Percentiles rank a stretch among this genome's conserved stretches.
phyloP scores from a whole-genome alignment of 176 grass and related monocot species.

The Lolium perenne region DNA sequence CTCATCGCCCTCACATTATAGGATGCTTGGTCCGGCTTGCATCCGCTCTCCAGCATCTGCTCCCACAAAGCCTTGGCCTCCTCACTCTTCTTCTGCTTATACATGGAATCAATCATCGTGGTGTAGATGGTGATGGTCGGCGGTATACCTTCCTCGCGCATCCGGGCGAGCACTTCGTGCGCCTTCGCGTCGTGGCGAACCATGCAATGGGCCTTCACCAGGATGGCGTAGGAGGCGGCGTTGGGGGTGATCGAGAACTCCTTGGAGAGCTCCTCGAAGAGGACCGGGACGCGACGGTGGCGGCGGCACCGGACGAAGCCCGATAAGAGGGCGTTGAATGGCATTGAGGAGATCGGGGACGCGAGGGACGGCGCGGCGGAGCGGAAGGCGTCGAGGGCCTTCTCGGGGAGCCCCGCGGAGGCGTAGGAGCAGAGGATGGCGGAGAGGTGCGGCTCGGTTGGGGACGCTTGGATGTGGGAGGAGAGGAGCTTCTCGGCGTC shows the following conservation, averaged over 20 bases:
- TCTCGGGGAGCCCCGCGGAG: slow-evolving; percentile 55
- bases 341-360: slow-evolving; percentile 43
- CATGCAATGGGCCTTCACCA: slow-evolving; percentile 65
- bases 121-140: slow-evolving; percentile 64
- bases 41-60: slow-evolving; percentile 67
- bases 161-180: slow-evolving; percentile 51
- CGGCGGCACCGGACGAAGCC: slow-evolving; percentile 58
- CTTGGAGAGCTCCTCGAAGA: slow-evolving; percentile 65
- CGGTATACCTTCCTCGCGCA: slow-evolving; percentile 59
- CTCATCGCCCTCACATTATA: slow-evolving; percentile 72
- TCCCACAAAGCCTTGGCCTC: slow-evolving; percentile 69
- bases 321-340: slow-evolving; percentile 79
- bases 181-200: slow-evolving; percentile 48
- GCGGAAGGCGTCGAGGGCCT: slow-evolving; percentile 61
- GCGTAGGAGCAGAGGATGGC: slow-evolving; percentile 70
- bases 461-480: slow-evolving; percentile 44
- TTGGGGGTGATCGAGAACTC: slow-evolving; percentile 68
- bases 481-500: slow-evolving; percentile 62
- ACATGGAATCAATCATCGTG: slow-evolving; percentile 63
- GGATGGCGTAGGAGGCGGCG: slow-evolving; percentile 61
- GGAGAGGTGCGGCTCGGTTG: slow-evolving; percentile 61
- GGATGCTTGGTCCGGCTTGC: slow-evolving; percentile 46
- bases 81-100: slow-evolving; percentile 54
- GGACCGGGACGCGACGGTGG: slow-evolving; percentile 44
- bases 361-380: slow-evolving; percentile 38